Conservation (phyloP, 352 stramenopile genomes). For the Pythium periplocum region DNA sequence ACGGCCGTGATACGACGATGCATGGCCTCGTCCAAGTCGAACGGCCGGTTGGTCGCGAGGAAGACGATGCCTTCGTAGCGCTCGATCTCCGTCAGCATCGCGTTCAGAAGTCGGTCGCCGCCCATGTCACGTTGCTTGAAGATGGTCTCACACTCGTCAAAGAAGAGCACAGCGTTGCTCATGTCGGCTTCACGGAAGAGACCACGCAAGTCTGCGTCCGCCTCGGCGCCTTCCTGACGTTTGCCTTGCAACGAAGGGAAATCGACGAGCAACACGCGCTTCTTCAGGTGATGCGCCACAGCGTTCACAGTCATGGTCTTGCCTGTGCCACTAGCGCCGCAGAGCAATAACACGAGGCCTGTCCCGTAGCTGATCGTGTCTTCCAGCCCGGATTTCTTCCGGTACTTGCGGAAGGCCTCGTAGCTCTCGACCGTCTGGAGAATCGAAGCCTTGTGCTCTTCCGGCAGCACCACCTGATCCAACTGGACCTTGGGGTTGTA, state of each 20-base stretch:
- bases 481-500: slow-evolving; percentile 82
- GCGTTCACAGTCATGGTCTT: slow-evolving; percentile 91
- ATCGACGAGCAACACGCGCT: slow-evolving; percentile 85
- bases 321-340: slow-evolving; percentile 78
- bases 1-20: slow-evolving; percentile 86
- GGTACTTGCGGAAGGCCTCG: slow-evolving; percentile 71
- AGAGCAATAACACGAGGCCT: slow-evolving; percentile 76
- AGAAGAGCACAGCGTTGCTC: slow-evolving; percentile 88
- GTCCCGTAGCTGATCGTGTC: slow-evolving; percentile 75
- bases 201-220: slow-evolving; percentile 73
- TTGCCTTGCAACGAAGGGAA: slow-evolving; percentile 84
- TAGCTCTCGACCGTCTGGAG: slow-evolving; percentile 81
- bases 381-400: slow-evolving; percentile 74
- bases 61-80: slow-evolving; percentile 87
- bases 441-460: slow-evolving; percentile 80
- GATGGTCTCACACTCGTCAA: slow-evolving; percentile 88
- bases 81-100: slow-evolving; percentile 87
- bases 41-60: slow-evolving; percentile 83
- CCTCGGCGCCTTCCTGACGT: slow-evolving; percentile 64
- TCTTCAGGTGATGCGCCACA: slow-evolving; percentile 79
- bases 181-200: slow-evolving; percentile 87
- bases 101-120: slow-evolving; percentile 73
- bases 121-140: slow-evolving; percentile 82
- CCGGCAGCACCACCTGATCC: slow-evolving; percentile 80
- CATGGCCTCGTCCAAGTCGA: slow-evolving; percentile 88